A percentile compares a stretch with the other conserved stretches of the same genome.
phyloP scores from a whole-genome alignment of 305 asterid genomes.

The Fraxinus nigra region DNA sequence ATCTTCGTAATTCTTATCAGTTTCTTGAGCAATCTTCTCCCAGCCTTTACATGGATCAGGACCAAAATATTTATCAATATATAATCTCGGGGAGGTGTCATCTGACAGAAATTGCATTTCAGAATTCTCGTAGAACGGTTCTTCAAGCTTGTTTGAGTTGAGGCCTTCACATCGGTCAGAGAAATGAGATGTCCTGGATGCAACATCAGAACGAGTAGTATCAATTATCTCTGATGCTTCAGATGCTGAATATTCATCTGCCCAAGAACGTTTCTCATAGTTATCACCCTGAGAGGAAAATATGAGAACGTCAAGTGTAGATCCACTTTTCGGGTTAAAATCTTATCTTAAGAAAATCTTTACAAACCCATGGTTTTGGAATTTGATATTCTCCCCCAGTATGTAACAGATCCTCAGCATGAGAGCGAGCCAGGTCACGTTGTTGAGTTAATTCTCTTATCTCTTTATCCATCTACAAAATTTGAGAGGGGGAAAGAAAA shows the following conservation, averaged over 20 bases:
- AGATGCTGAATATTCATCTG: conserved; percentile 60
- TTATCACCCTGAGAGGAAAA: conserved; percentile 38
- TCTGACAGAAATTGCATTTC: conserved; percentile 72
- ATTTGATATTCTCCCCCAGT: conserved; percentile 35
- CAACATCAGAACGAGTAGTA: conserved; percentile 46
- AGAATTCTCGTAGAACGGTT: conserved; percentile 40
- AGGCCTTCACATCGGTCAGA: conserved; percentile 40
- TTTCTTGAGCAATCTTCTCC: conserved; percentile 66
- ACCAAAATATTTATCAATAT: conserved; percentile 88
- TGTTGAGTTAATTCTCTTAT: conserved; percentile 60
- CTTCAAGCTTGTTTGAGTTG: conserved; percentile 33
- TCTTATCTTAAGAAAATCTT: too few species aligned
- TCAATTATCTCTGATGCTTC: conserved; percentile 68
- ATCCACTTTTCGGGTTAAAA: too few species aligned
- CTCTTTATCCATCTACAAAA: conserved; percentile 78
- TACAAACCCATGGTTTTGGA: conserved; percentile 58
- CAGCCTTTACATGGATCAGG: conserved; percentile 89
- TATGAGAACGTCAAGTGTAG: conserved; percentile 2
- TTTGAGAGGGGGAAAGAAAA: conserved; percentile 3
- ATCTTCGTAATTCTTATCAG: conserved; percentile 37
- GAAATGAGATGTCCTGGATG: conserved; percentile 38
- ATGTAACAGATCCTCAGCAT: conserved; percentile 42
- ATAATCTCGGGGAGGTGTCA: conserved; percentile 66
- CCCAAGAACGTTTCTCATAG: conserved; percentile 47
- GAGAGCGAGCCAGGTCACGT: conserved; percentile 70